These are phyloP conservation scores for Mycena vulgaris DNA, from an alignment of 768 basidiomycete species.

Conservation along the genomic window DNA sequence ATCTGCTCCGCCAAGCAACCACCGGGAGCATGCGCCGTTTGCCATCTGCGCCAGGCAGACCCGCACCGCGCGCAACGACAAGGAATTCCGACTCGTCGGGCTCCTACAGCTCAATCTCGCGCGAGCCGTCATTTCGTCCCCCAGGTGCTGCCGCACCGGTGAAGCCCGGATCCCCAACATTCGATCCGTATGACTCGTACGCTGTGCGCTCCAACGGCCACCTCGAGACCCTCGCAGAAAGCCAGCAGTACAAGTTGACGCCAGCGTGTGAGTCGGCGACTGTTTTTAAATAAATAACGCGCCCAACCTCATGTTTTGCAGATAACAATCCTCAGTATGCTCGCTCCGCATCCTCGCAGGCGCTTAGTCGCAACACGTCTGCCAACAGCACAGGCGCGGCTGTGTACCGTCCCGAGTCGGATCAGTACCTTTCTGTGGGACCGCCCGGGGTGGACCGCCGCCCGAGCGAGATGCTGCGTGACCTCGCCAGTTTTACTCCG, in stretches of 20 bases:
- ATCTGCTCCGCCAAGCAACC: conserved; percentile 36
- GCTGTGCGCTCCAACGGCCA: conserved; percentile 26
- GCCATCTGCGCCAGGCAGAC: conserved; percentile 36
- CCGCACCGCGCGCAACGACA: conserved; percentile 6
- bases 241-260: conserved; percentile 34
- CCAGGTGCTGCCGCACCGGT: conserved; percentile 32
- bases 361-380: conserved; percentile 37
- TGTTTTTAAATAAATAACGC: not conserved
- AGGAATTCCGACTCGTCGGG: conserved; percentile 17
- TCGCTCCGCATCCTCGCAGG: conserved; percentile 33
- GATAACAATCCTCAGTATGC: conserved; percentile 34
- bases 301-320: conserved; percentile 6
- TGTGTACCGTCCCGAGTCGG: conserved; percentile 25
- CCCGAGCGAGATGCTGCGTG: conserved; percentile 40
- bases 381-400: conserved; percentile 37
- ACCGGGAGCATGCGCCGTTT: conserved; percentile 36
- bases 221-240: conserved; percentile 30
- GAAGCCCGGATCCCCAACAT: conserved; percentile 31
- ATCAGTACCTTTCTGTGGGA: conserved; percentile 31
- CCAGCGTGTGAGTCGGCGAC: conserved; percentile 25
- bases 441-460: conserved; percentile 33
- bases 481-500: conserved; percentile 36
- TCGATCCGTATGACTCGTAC: conserved; percentile 28
- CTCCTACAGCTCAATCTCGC: conserved; percentile 32
- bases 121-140: conserved; percentile 23